Evolutionary conservation across 2,329 filamentous ascomycete species (phyloP).

Genomic region (Colletotrichum liriopes): DNA sequence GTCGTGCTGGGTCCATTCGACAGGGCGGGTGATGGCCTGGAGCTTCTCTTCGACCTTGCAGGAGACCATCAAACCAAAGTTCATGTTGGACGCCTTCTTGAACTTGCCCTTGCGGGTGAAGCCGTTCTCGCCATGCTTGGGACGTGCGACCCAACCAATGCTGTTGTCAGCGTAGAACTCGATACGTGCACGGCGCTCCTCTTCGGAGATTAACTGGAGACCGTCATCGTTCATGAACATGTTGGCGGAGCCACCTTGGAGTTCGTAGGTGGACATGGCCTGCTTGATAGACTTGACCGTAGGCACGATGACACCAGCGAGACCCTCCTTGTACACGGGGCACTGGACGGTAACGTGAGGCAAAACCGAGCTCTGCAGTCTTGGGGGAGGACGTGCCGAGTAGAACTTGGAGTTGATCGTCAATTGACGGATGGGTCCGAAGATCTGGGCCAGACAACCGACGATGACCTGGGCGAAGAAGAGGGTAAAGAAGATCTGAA

Average conservation of each 20-base stretch:
- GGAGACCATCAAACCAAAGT: conserved; percentile 78
- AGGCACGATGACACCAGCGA: conserved; percentile 81
- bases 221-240: conserved; percentile 85
- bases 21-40: conserved; percentile 67
- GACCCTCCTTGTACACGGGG: conserved; percentile 89
- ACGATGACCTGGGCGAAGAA: conserved; percentile 87
- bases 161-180: conserved; percentile 79
- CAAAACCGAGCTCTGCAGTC: conserved; percentile 70
- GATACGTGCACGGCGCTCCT: conserved; percentile 74
- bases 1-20: conserved; percentile 78
- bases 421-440: conserved; percentile 83
- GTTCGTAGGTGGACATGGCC: conserved; percentile 82
- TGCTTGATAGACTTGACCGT: conserved; percentile 85
- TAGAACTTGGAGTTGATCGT: conserved; percentile 86
- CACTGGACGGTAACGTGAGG: conserved; percentile 88
- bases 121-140: conserved; percentile 74
- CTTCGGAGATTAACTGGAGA: conserved; percentile 76
- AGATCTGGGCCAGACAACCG: conserved; percentile 81
- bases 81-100: conserved; percentile 83
- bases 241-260: conserved; percentile 84
- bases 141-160: conserved; percentile 79
- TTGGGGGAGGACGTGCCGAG: conserved; percentile 78
- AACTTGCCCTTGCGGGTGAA: conserved; percentile 77
- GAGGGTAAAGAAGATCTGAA: conserved; percentile 86
- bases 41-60: conserved; percentile 81